A percentile compares a stretch with the other conserved stretches of the same genome.
Conservation (phyloP, 1,139 yeast species). For the Yamadazyma diospyri region DNA sequence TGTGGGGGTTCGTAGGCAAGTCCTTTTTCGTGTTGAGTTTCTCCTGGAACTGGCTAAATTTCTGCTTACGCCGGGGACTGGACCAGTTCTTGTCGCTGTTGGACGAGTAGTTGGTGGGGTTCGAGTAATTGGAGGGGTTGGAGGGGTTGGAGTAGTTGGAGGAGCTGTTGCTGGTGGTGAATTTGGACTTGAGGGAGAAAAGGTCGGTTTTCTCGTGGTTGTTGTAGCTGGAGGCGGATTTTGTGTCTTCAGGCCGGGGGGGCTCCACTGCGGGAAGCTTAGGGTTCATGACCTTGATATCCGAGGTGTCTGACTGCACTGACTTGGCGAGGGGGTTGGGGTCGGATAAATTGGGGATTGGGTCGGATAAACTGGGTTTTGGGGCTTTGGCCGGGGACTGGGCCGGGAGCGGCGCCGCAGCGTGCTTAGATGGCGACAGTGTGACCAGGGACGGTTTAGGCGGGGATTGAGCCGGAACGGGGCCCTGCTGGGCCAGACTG, state of each 20-base stretch:
- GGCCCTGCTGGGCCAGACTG: neutral
- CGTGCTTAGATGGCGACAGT: slow-evolving; percentile 1
- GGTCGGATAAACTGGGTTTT: no score
- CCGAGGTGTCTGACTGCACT: slow-evolving; percentile 1
- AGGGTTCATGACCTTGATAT: slow-evolving; percentile 1
- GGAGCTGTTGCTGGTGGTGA: slow-evolving; percentile 28
- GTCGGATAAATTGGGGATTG: neutral
- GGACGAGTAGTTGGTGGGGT: slow-evolving; percentile 41
- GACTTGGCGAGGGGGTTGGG: neutral
- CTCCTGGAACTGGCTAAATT: slow-evolving; percentile 36
- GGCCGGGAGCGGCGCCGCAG: slow-evolving; percentile 3
- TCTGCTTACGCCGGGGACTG: slow-evolving; percentile 45
- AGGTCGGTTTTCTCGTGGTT: slow-evolving; percentile 30
- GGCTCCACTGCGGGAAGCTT: slow-evolving; percentile 8
- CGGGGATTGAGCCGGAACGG: slow-evolving; percentile 1
- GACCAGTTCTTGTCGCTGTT: slow-evolving; percentile 48
- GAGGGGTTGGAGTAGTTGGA: slow-evolving; percentile 51
- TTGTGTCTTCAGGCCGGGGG: slow-evolving; percentile 17
- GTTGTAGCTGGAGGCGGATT: slow-evolving; percentile 20
- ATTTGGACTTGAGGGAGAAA: slow-evolving; percentile 23
- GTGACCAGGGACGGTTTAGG: neutral
- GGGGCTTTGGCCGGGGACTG: slow-evolving; percentile 1
- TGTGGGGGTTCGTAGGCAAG: slow-evolving; percentile 18
- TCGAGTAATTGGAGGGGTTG: slow-evolving; percentile 44
- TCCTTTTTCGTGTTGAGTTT: slow-evolving; percentile 38